Evolutionary conservation across 805 yeast genomes (phyloP).

Genomic region (Schwanniomyces yamadae): DNA sequence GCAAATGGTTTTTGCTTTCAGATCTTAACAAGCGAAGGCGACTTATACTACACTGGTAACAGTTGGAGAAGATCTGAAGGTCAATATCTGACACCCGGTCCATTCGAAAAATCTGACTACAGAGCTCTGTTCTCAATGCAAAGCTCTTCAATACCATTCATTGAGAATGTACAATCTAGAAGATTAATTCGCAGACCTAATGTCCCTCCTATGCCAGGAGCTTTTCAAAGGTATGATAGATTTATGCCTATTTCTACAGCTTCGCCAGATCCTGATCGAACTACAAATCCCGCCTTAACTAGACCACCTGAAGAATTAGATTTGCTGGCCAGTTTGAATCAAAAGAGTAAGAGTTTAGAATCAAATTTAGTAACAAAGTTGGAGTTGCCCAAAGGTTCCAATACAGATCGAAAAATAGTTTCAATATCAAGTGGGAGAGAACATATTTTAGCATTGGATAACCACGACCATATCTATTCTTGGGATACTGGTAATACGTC

Average conservation of each 20-base stretch:
- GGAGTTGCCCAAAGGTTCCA: slow-evolving; percentile 15
- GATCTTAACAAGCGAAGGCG: slow-evolving; percentile 54
- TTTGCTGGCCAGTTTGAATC: neutral
- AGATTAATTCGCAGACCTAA: slow-evolving; percentile 7
- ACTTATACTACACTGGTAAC: slow-evolving; percentile 53
- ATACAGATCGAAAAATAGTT: slow-evolving; percentile 31
- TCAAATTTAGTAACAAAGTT: slow-evolving; percentile 25
- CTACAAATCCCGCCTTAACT: slow-evolving; percentile 19
- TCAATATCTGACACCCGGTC: slow-evolving; percentile 28
- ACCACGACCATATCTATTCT: slow-evolving; percentile 47
- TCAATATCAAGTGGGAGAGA: slow-evolving; percentile 62
- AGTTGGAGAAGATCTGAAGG: slow-evolving; percentile 18
- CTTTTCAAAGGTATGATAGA: slow-evolving; percentile 8
- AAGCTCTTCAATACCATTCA: slow-evolving; percentile 8
- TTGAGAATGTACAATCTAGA: slow-evolving; percentile 11
- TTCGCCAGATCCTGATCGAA: neutral
- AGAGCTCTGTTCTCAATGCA: slow-evolving; percentile 12
- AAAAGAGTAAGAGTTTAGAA: slow-evolving; percentile 11
- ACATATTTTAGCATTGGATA: slow-evolving; percentile 62
- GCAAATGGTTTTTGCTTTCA: slow-evolving; percentile 69
- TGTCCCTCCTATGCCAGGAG: slow-evolving; percentile 8
- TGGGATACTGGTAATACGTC: slow-evolving; percentile 54
- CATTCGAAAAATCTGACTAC: slow-evolving; percentile 18
- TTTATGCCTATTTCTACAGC: slow-evolving; percentile 4
- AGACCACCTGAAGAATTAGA: slow-evolving; percentile 20